phyloP scores from a whole-genome alignment of 179 eudicot species.

The Heliamphora pulchella region DNA sequence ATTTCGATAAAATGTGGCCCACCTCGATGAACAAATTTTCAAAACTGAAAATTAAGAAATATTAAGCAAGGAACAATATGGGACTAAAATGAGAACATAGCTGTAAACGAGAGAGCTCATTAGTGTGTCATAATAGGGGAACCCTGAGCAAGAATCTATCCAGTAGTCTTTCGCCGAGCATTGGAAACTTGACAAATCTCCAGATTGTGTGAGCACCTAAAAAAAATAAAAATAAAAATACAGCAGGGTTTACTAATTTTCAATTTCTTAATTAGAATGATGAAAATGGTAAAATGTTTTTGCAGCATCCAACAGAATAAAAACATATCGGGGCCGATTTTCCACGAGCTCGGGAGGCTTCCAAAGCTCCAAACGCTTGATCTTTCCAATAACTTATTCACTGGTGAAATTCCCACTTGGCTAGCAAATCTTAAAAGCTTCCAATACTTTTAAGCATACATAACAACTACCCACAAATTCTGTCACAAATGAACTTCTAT shows the following conservation, averaged over 20 bases:
- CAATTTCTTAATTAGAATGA: neutral
- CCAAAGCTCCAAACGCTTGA: conserved; percentile 64
- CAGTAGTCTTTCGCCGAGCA: conserved; percentile 61
- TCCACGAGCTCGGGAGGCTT: conserved; percentile 59
- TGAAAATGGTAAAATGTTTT: neutral
- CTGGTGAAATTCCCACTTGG: conserved; percentile 58
- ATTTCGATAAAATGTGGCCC: too few species aligned
- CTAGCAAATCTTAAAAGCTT: conserved; percentile 47
- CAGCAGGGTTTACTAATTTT: neutral
- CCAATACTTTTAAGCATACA: conserved; percentile 52
- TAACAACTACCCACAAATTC: neutral
- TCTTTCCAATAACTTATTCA: conserved; percentile 57
- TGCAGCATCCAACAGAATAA: conserved; percentile 72
- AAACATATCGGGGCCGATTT: conserved; percentile 65
- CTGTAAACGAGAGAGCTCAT: too few species aligned
- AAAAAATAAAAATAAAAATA: too few species aligned
- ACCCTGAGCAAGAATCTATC: conserved; percentile 68
- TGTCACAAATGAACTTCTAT: neutral
- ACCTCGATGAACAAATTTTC: too few species aligned
- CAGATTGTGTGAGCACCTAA: conserved; percentile 52
- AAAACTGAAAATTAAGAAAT: too few species aligned
- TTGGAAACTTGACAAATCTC: conserved; percentile 78
- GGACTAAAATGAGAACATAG: too few species aligned
- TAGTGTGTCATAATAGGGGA: conserved; percentile 31
- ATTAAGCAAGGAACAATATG: too few species aligned